Evolutionary conservation across 2,329 filamentous ascomycete species (phyloP).

Genomic region (Pestalotiopsis fici): DNA sequence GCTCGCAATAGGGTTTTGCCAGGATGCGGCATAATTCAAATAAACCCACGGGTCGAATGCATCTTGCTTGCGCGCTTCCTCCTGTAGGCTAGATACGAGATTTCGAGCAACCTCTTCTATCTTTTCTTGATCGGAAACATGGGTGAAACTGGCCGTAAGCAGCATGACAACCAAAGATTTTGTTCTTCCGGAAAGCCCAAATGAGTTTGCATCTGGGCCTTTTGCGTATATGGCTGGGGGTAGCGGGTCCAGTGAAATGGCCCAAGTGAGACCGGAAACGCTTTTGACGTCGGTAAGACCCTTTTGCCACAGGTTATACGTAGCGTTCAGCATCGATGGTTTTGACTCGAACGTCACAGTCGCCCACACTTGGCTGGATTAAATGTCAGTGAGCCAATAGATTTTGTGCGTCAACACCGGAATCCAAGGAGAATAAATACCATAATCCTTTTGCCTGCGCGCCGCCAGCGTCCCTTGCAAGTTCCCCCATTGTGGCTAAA

Average conservation of each 20-base stretch:
- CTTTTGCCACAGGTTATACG: slow-evolving; percentile 7
- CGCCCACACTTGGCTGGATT: neutral
- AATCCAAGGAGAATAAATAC: no score
- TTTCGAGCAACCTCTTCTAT: slow-evolving; percentile 8
- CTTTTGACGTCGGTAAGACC: slow-evolving; percentile 7
- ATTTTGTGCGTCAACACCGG: no score
- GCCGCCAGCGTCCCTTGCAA: slow-evolving; percentile 6
- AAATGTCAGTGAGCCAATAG: neutral
- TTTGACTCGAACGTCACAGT: slow-evolving; percentile 3
- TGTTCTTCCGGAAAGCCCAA: slow-evolving; percentile 11
- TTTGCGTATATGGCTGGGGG: slow-evolving; percentile 16
- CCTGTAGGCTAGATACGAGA: slow-evolving; percentile 9
- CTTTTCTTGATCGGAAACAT: slow-evolving; percentile 8
- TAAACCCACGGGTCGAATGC: slow-evolving; percentile 20
- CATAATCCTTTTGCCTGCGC: slow-evolving; percentile 6
- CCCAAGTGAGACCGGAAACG: slow-evolving; percentile 13
- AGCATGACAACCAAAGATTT: slow-evolving; percentile 10
- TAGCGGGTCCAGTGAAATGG: slow-evolving; percentile 16
- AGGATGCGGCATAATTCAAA: slow-evolving; percentile 17
- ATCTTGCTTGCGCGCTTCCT: slow-evolving; percentile 10
- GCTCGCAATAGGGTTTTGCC: slow-evolving; percentile 19
- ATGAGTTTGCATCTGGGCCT: slow-evolving; percentile 1
- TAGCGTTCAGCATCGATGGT: slow-evolving; percentile 8
- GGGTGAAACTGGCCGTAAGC: slow-evolving; percentile 4
- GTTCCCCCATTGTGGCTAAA: slow-evolving; percentile 5